These are phyloP conservation scores for Microthlaspi erraticum DNA, from an alignment of 345 rosid genomes.

Conservation along the genomic window DNA sequence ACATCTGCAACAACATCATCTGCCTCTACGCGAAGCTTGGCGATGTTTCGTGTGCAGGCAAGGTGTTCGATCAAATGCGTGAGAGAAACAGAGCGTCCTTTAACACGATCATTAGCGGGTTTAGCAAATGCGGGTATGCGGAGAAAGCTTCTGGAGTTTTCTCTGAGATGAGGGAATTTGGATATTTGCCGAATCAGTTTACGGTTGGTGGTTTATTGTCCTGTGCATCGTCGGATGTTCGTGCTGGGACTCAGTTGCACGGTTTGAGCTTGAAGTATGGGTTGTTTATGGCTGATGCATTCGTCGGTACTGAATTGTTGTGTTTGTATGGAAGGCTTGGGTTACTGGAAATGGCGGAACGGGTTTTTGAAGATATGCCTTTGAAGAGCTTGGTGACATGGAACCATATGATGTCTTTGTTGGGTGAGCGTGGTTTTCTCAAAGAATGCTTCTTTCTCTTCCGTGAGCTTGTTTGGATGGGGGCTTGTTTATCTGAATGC, in stretches of 20 bases:
- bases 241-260: conserved; percentile 64
- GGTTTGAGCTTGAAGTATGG: conserved; percentile 67
- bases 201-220: conserved; percentile 69
- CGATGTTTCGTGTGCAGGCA: conserved; percentile 50
- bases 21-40: conserved; percentile 43
- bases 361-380: conserved; percentile 69
- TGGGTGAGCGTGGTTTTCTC: conserved; percentile 57
- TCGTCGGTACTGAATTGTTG: conserved; percentile 72
- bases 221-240: conserved; percentile 48
- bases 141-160: conserved; percentile 57
- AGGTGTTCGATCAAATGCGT: conserved; percentile 72
- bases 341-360: conserved; percentile 52
- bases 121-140: conserved; percentile 46
- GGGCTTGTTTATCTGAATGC: conserved; percentile 53
- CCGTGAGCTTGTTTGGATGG: conserved; percentile 53
- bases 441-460: conserved; percentile 55
- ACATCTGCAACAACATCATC: conserved; percentile 64
- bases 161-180: conserved; percentile 54
- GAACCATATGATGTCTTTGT: conserved; percentile 68
- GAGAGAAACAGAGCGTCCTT: conserved; percentile 64
- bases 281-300: conserved; percentile 58
- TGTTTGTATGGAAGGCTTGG: conserved; percentile 72
- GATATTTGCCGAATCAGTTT: conserved; percentile 57
- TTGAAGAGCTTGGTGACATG: conserved; percentile 70
- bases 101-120: conserved; percentile 59